Percentiles rank a stretch among this genome's conserved stretches.
These are phyloP conservation scores for Aspergillus clavatus DNA, from an alignment of 2,329 filamentous ascomycete genomes.

Conservation along the genomic window DNA sequence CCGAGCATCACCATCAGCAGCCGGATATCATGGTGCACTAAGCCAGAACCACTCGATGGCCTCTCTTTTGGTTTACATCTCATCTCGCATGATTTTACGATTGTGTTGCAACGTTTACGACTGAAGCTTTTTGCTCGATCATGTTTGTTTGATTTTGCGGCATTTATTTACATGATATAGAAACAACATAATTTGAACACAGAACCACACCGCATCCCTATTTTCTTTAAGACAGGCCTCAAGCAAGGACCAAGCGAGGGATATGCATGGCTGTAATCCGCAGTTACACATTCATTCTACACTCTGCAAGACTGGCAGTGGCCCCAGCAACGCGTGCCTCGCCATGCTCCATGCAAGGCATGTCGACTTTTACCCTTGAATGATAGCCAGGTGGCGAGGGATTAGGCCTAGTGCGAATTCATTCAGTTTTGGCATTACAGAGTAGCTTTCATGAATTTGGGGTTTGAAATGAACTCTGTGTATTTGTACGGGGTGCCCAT, in stretches of 20 bases:
- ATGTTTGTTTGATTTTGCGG: slow-evolving; percentile 15
- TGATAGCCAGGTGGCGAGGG: too few relatives aligned
- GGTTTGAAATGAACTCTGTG: too few relatives aligned
- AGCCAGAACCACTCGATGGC: slow-evolving; percentile 6
- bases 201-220: neutral
- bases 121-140: slow-evolving; percentile 14
- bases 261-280: neutral
- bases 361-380: too few relatives aligned
- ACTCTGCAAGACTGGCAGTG: too few relatives aligned
- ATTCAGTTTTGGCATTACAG: too few relatives aligned
- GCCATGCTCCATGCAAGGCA: too few relatives aligned
- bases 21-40: slow-evolving; percentile 47
- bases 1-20: slow-evolving; percentile 32
- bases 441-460: too few relatives aligned
- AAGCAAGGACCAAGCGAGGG: neutral
- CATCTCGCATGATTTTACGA: slow-evolving; percentile 26
- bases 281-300: too few relatives aligned
- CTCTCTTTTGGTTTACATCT: slow-evolving; percentile 10
- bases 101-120: slow-evolving; percentile 27
- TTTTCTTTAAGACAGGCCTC: neutral
- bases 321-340: too few relatives aligned
- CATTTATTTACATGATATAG: slow-evolving; percentile 27
- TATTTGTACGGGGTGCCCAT: too few relatives aligned
- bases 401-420: too few relatives aligned
- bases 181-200: slow-evolving; percentile 14